These are phyloP conservation scores for Eremomyces bilateralis DNA, from an alignment of 495 filamentous ascomycete genomes.

Conservation along the genomic window DNA sequence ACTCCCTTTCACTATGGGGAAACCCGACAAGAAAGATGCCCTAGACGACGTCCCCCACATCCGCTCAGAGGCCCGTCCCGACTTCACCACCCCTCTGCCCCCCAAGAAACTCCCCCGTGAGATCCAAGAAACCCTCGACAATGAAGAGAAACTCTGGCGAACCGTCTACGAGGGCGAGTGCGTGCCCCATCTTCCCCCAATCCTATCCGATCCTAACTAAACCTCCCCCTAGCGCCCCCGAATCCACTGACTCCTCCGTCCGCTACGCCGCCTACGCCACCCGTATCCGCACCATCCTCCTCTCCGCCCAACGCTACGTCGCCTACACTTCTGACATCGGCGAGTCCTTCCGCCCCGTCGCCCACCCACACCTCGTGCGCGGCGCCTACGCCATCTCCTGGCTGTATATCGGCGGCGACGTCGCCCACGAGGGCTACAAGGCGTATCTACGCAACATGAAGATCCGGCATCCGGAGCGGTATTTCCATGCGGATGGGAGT, in stretches of 20 bases:
- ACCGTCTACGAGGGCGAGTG: conserved; percentile 63
- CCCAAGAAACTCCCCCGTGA: conserved; percentile 41
- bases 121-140: conserved; percentile 55
- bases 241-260: conserved; percentile 63
- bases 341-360: conserved; percentile 86
- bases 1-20: conserved; percentile 19
- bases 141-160: conserved; percentile 58
- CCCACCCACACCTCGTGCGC: conserved; percentile 60
- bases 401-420: conserved; percentile 80
- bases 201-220: not conserved
- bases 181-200: conserved; percentile 18
- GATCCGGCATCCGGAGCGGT: conserved; percentile 26
- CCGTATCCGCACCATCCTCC: conserved; percentile 68
- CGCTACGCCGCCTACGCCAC: conserved; percentile 88
- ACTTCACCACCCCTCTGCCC: conserved; percentile 28
- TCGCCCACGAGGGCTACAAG: conserved; percentile 87
- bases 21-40: conserved; percentile 8
- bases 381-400: conserved; percentile 81
- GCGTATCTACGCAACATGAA: conserved; percentile 66
- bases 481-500: conserved; percentile 19
- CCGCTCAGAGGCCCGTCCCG: conserved; percentile 16
- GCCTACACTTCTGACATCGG: conserved; percentile 96
- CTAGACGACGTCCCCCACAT: conserved; percentile 13
- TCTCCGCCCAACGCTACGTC: conserved; percentile 84
- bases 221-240: conserved; percentile 32